These are phyloP conservation scores for Trichocomaceae sp. DNA, from an alignment of 2,329 filamentous ascomycete species.

Conservation along the genomic window DNA sequence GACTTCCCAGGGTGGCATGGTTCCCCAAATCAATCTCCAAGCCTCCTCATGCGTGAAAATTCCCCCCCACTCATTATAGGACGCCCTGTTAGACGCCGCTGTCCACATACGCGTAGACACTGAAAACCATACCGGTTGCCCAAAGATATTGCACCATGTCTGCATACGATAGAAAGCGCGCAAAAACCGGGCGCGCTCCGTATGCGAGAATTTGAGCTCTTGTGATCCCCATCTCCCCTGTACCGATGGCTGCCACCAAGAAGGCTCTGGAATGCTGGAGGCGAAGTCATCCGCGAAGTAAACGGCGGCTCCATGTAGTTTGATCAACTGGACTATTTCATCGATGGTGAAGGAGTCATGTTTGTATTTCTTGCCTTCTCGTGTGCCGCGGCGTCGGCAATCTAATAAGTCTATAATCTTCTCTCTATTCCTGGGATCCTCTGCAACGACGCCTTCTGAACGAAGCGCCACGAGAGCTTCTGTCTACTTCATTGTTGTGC, in stretches of 20 bases:
- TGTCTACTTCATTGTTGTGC: constrained; percentile 11
- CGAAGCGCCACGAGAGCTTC: constrained; percentile 19
- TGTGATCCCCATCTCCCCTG: neutral
- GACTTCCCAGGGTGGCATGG: constrained; percentile 20
- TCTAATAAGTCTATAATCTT: neutral
- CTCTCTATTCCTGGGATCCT: neutral
- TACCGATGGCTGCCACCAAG: neutral
- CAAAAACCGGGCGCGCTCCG: constrained; percentile 14
- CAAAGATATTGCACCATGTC: constrained; percentile 16
- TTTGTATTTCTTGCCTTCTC: neutral
- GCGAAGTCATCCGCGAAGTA: neutral
- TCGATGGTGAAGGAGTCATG: neutral
- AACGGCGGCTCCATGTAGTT: neutral
- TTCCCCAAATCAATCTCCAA: constrained; percentile 17
- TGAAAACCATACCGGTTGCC: neutral
- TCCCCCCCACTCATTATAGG: constrained; percentile 1
- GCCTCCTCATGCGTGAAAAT: constrained; percentile 7
- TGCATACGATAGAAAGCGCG: constrained; percentile 19
- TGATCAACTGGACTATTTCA: constrained; percentile 1
- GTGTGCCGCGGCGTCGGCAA: neutral
- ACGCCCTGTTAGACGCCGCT: neutral
- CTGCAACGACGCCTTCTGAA: constrained; percentile 14
- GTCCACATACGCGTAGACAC: neutral
- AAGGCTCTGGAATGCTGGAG: neutral
- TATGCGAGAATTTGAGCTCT: constrained; percentile 6